Base-by-base conservation (phyloP, 2,329 filamentous ascomycete genomes). In the Sclerotinia subarctica region DNA sequence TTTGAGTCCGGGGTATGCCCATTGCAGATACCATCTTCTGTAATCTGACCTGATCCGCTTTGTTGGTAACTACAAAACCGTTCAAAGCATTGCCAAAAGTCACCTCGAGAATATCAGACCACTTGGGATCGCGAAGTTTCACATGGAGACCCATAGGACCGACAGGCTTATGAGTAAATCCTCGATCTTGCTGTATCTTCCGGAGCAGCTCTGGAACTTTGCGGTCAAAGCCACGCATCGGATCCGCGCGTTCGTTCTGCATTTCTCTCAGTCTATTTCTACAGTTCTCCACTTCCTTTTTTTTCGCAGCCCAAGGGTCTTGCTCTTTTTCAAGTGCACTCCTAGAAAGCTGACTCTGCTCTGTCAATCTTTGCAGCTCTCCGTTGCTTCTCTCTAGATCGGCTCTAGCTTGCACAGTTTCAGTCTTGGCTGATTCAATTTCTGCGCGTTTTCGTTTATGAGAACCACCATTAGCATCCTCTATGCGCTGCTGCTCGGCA, bases 101-200 rank as follows among this genome's bases (percentile, higher is more conserved):
- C 70, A 85, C 90, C 77, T 99, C 95, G 19, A 99, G 78, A 54
- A 96, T 88, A 0, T 86, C 85, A 1, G 90, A 90, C 95, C 95
- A 99, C 73, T 92, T 84, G 0, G 92, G 90, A 72, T 94, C 89
- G 47, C 88, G 81, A 32, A 99, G 81, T 72, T 88, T 88, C 64
- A 99, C 84, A 74, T 95, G 86, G 32, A 88, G 82, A 42, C 94
- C 95, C 19, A 98, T 82, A 0, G 95, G 95, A 0, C 95, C 95
- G 46, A 98, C 82, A 2, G 95, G 95, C 70, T 85, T 89, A 54
- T 85, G 81, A 32, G 82, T 81, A 76, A 96, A 98, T 0, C 88
- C 83, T 2, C 71, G 78, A 68, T 96, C 92, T n/a, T 82, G 80
- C 7, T 87, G 83, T 70, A 98, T 91, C n/a, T 84, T 84, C 65